Evolutionary conservation across 768 basidiomycete species (phyloP), one percentile per base, ranked within the genome.

Genomic region (Guyanaporus albipodus): DNA sequence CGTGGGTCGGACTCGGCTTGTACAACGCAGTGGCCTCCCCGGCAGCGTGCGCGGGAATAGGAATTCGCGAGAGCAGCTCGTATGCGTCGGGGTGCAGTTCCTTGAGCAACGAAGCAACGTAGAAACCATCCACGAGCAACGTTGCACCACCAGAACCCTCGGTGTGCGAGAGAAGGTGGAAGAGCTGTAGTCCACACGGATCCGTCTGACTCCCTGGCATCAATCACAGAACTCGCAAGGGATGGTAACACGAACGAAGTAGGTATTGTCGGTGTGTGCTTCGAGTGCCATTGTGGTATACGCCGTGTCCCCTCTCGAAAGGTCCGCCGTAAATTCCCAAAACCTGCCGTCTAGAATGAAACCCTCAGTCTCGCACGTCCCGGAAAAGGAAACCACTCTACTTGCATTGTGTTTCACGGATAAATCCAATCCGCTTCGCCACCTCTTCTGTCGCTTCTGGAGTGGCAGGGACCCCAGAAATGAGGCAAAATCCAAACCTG

Each of bases 251-350:
- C 59, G 53, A 38, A 66, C 64, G 42, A 66, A 66, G 52, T 86
- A 87, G 9, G 83, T 82, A 34, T 75, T 83, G 52, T 87, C 84
- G 1, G 83, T 86, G 62, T 99, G 95, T 0, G 91, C 92, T 4
- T 79, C 83, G 7, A 99, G 79, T 1, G 85, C 87, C 36, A 95
- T 68, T 6, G 83, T 89, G 4, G 92, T 91, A 70, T 99, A 99
- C 0, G 95, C 93, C 8, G 92, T 87, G 64, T 99, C 95, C 11
- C 92, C 92, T 57, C 86, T 91, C 15, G 85, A 82, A 18, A 94
- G 75, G 60, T 95, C 84, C 0, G 94, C 82, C 1, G 92, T 96
- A 60, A 98, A 95, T 59, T 97, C 91, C 94, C 95, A 99, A 68
- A 97, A 94, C 47, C 82, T 83, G 27, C 94, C 95, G 58, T 98